Conservation (phyloP, 1,284 basidiomycete species). For the Sporisorium scitamineum region DNA sequence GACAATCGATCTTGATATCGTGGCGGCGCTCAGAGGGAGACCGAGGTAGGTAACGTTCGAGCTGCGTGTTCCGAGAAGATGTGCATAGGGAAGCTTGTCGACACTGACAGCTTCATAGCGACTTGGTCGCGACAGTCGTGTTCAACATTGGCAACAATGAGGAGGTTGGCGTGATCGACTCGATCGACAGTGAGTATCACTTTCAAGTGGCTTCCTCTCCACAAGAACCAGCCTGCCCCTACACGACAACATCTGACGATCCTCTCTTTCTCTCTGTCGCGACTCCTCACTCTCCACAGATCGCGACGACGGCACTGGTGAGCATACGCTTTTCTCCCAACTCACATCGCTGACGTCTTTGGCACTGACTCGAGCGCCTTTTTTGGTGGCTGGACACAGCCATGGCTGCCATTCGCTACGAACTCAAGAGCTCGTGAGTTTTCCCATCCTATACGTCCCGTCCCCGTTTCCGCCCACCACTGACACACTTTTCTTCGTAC, state of each 20-base stretch:
- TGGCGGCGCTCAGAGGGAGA: slow-evolving; percentile 14
- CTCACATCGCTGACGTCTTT: no score
- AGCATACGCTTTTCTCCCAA: neutral
- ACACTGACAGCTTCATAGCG: no score
- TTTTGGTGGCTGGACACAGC: slow-evolving; percentile 1
- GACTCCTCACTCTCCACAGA: neutral
- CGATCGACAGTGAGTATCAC: slow-evolving; percentile 20
- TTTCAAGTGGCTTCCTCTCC: neutral
- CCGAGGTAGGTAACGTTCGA: slow-evolving; percentile 9
- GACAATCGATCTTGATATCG: neutral
- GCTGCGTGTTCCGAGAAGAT: neutral
- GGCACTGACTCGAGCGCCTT: neutral
- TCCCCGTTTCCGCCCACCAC: neutral
- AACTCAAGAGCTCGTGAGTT: slow-evolving; percentile 22
- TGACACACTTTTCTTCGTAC: neutral
- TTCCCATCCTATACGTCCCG: neutral
- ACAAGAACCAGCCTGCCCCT: no score
- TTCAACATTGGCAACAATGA: slow-evolving; percentile 38
- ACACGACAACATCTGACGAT: neutral
- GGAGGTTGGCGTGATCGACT: slow-evolving; percentile 35
- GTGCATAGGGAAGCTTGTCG: no score
- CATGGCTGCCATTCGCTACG: slow-evolving; percentile 35
- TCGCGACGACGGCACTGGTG: slow-evolving; percentile 25
- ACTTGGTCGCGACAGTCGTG: slow-evolving; percentile 10
- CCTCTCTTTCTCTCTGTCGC: neutral